phyloP scores from a whole-genome alignment of 345 rosid genomes.

The Citrus sinensis region DVS_A1.0 CM039167.1:3560501-3561000 shows the following conservation, averaged over 20 bases:
- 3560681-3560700: conserved; percentile 20
- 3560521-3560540: not conserved
- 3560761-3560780: conserved; percentile 14
- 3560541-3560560: conserved; percentile 1
- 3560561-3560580: not conserved
- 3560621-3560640: conserved; percentile 10
- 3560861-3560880: not conserved
- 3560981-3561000: not conserved
- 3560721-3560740: conserved; percentile 10
- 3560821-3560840: not conserved
- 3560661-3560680: conserved; percentile 21
- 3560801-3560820: conserved; percentile 1
- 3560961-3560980: not conserved
- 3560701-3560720: conserved; percentile 8
- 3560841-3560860: not conserved
- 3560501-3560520: not conserved
- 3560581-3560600: conserved; percentile 4
- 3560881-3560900: not conserved
- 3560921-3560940: not conserved
- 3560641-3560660: not conserved
- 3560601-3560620: conserved; percentile 11
- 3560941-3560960: not conserved
- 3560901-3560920: not conserved
- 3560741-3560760: conserved; percentile 20
- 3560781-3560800: conserved; percentile 31